A percentile compares a stretch with the other conserved stretches of the same genome.
These are phyloP conservation scores for Fusarium odoratissimum DNA, from an alignment of 2,329 filamentous ascomycete genomes.

Conservation along the genomic window DNA sequence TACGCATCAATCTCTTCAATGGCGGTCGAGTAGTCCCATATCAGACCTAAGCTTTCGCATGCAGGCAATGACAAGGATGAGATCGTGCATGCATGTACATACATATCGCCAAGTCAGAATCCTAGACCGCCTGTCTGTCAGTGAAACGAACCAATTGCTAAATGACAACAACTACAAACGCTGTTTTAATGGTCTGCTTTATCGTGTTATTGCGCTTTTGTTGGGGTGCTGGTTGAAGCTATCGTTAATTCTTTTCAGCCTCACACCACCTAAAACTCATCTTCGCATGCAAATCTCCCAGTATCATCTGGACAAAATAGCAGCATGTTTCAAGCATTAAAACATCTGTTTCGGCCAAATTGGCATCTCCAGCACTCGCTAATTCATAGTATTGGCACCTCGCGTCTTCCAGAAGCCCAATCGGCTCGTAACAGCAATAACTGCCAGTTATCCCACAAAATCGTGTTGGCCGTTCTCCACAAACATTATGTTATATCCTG, in stretches of 20 bases:
- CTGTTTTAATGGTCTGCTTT: slow-evolving; percentile 16
- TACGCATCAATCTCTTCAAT: background rate
- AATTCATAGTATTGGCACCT: background rate
- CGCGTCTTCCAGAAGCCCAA: background rate
- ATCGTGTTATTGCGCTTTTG: slow-evolving; percentile 25
- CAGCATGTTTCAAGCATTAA: background rate
- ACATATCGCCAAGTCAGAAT: slow-evolving; percentile 44
- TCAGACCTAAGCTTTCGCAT: slow-evolving; percentile 19
- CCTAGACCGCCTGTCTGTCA: slow-evolving; percentile 43
- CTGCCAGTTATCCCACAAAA: background rate
- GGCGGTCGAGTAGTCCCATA: slow-evolving; percentile 7
- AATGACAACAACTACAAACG: slow-evolving; percentile 25
- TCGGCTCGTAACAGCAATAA: background rate
- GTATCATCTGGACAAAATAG: background rate
- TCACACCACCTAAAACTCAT: background rate
- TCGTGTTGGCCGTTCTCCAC: background rate
- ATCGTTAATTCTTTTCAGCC: background rate
- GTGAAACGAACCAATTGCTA: slow-evolving; percentile 29
- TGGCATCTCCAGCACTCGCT: background rate
- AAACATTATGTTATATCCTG: background rate
- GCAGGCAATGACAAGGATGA: slow-evolving; percentile 30
- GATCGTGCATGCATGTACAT: slow-evolving; percentile 42
- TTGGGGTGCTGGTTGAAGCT: slow-evolving; percentile 13
- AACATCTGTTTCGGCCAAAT: background rate
- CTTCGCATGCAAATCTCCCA: background rate